phyloP scores from a whole-genome alignment of 2,329 filamentous ascomycete genomes.

The Sporothrix variecibatus region DNA sequence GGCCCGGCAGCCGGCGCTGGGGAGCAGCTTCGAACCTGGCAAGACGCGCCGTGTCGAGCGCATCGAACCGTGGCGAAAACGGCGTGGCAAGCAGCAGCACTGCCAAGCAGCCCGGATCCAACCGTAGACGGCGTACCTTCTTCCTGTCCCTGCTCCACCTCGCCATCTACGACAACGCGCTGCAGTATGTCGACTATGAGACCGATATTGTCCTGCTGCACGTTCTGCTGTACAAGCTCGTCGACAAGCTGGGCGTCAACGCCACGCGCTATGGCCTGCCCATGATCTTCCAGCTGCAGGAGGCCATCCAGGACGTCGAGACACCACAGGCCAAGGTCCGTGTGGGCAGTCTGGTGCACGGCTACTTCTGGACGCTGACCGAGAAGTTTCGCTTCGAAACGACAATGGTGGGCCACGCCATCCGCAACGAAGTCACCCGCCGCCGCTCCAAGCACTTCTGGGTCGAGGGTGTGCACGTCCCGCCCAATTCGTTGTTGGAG shows the following conservation, averaged over 20 bases:
- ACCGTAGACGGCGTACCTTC: conserved; percentile 59
- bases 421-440: conserved; percentile 74
- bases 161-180: conserved; percentile 82
- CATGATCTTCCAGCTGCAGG: conserved; percentile 86
- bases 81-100: background rate
- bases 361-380: conserved; percentile 80
- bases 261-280: conserved; percentile 75
- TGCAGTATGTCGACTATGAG: conserved; percentile 72
- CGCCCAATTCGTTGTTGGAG: conserved; percentile 61
- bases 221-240: conserved; percentile 72
- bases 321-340: conserved; percentile 72
- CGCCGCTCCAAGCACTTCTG: conserved; percentile 75
- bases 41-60: conserved; percentile 68
- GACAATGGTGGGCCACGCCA: conserved; percentile 66
- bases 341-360: conserved; percentile 80
- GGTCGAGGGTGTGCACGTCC: conserved; percentile 73
- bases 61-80: conserved; percentile 61
- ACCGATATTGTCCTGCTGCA: conserved; percentile 77
- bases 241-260: conserved; percentile 78
- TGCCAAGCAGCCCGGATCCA: background rate
- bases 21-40: conserved; percentile 39
- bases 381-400: conserved; percentile 77
- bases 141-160: conserved; percentile 84
- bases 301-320: conserved; percentile 71
- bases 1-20: conserved; percentile 34